A percentile compares a stretch with the other conserved stretches of the same genome.
Evolutionary conservation across 495 filamentous ascomycete species (phyloP).

Genomic region (Podospora tetraspora): DNA sequence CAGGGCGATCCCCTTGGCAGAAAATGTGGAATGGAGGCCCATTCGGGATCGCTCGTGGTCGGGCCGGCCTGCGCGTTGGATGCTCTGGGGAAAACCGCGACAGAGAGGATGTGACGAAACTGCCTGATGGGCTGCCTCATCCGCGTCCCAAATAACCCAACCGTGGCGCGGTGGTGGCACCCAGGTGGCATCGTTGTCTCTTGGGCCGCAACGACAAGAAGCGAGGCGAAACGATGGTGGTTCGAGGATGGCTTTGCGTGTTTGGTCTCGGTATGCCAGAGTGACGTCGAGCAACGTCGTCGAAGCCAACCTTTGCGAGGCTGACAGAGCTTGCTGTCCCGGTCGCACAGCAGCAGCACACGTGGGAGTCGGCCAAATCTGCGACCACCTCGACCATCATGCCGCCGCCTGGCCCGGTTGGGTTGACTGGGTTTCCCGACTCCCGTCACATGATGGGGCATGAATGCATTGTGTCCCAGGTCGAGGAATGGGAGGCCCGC

Average conservation of each 20-base stretch:
- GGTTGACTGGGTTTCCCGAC: neutral
- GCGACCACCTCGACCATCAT: neutral
- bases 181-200: neutral
- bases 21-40: neutral
- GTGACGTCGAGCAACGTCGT: neutral
- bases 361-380: neutral
- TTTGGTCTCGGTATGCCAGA: neutral
- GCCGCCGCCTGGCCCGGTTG: neutral
- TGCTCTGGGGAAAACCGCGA: neutral
- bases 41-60: neutral
- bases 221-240: neutral
- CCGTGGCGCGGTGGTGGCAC: neutral
- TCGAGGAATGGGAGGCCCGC: constrained; percentile 2
- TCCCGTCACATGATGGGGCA: constrained; percentile 25
- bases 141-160: neutral
- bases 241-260: neutral
- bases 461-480: constrained; percentile 21
- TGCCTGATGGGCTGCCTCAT: neutral
- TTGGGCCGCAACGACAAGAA: neutral
- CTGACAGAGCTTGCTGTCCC: neutral
- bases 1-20: neutral
- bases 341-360: neutral
- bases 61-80: neutral
- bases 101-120: neutral
- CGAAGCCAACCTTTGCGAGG: neutral